Percentiles rank a stretch among this genome's conserved stretches.
Conservation (phyloP, 169 alveolate species). For the Plasmodium billcollinsi region DNA sequence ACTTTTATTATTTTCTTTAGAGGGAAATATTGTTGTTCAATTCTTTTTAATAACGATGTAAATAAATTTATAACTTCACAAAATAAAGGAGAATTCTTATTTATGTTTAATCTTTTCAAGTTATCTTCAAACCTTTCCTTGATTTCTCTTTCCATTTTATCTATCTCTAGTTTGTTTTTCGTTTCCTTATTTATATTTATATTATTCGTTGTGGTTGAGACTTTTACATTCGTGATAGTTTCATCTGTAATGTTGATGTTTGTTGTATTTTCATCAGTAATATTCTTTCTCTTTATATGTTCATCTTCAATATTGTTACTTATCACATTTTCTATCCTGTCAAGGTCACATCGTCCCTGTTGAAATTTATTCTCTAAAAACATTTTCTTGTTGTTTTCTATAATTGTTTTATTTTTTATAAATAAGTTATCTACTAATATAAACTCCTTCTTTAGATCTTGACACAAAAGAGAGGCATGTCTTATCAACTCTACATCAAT, state of each 20-base stretch:
- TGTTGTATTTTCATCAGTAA: neutral
- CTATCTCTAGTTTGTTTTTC: neutral
- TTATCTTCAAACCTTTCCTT: slow-evolving; percentile 2
- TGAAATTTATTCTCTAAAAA: slow-evolving; percentile 19
- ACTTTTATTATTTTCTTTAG: slow-evolving; percentile 42
- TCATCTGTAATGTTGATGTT: neutral
- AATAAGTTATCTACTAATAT: slow-evolving; percentile 64
- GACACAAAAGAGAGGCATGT: slow-evolving; percentile 56
- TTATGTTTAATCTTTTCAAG: slow-evolving; percentile 28
- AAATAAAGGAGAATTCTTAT: slow-evolving; percentile 44
- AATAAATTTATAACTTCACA: slow-evolving; percentile 68
- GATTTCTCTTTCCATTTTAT: neutral
- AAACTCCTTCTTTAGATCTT: slow-evolving; percentile 43
- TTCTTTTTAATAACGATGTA: slow-evolving; percentile 50
- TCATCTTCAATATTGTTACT: neutral
- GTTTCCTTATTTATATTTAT: neutral
- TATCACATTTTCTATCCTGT: neutral
- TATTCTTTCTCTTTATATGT: neutral
- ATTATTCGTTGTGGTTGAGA: neutral
- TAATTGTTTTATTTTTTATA: slow-evolving; percentile 47
- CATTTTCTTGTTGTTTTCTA: slow-evolving; percentile 31
- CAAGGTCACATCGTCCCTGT: neutral
- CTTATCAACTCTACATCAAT: slow-evolving; percentile 52
- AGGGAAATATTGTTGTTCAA: slow-evolving; percentile 70
- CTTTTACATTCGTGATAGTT: neutral